Percentiles rank a stretch among this genome's conserved stretches.
Evolutionary conservation across 2,329 filamentous ascomycete genomes (phyloP).

Genomic region (Fusarium pseudoanthophilum): DNA sequence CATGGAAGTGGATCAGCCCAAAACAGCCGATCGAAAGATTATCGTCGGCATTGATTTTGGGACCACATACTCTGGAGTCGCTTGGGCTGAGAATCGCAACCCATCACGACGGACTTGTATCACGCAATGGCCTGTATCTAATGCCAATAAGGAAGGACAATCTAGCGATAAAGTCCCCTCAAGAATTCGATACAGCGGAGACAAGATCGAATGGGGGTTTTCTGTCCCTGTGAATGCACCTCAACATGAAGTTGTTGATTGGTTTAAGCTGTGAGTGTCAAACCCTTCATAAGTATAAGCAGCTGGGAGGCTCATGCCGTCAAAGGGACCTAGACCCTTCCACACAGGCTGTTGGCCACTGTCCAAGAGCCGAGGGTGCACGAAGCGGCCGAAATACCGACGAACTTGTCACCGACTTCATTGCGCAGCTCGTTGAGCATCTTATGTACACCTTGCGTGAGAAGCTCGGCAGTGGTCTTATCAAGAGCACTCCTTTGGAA

Average conservation of each 20-base stretch:
- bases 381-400: slow-evolving; percentile 51
- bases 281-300: neutral
- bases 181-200: slow-evolving; percentile 53
- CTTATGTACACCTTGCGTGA: slow-evolving; percentile 55
- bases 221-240: slow-evolving; percentile 54
- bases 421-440: slow-evolving; percentile 57
- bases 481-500: slow-evolving; percentile 56
- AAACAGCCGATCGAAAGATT: slow-evolving; percentile 53
- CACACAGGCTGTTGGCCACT: slow-evolving; percentile 48
- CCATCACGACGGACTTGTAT: slow-evolving; percentile 52
- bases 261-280: slow-evolving; percentile 60
- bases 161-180: slow-evolving; percentile 60
- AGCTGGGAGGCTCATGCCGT: slow-evolving; percentile 10
- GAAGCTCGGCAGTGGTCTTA: slow-evolving; percentile 55
- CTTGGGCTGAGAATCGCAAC: slow-evolving; percentile 57
- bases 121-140: slow-evolving; percentile 56
- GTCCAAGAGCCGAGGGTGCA: slow-evolving; percentile 40
- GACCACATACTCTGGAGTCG: slow-evolving; percentile 63
- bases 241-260: slow-evolving; percentile 53
- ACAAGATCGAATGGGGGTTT: slow-evolving; percentile 58
- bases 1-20: slow-evolving; percentile 53
- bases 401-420: slow-evolving; percentile 59
- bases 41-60: slow-evolving; percentile 65
- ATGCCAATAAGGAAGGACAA: slow-evolving; percentile 49
- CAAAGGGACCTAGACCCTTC: slow-evolving; percentile 52